A percentile compares a stretch with the other conserved stretches of the same genome.
These are phyloP conservation scores for Prunus davidiana DNA, from an alignment of 306 rosid genomes.

Conservation along the genomic window DNA sequence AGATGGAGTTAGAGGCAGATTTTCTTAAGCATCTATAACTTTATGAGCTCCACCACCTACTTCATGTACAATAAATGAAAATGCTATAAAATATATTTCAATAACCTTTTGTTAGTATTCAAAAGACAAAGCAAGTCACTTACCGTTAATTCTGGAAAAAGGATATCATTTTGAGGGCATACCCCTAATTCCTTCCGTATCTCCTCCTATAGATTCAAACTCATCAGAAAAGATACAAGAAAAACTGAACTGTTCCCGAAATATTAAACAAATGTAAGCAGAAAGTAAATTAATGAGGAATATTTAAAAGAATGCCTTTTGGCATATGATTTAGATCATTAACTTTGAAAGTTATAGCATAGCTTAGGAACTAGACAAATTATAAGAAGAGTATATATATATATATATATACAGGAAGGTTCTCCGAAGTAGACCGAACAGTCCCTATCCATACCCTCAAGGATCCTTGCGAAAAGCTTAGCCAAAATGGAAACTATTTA, in stretches of 20 bases:
- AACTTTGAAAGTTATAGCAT: no score
- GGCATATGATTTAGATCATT: not conserved
- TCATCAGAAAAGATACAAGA: constrained; percentile 11
- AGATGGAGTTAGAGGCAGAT: not conserved
- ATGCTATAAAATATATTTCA: not conserved
- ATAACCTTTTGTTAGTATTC: not conserved
- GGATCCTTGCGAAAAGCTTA: not conserved
- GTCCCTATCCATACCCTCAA: not conserved
- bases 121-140: constrained; percentile 24
- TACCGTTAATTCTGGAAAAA: constrained; percentile 89
- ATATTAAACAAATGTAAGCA: not conserved
- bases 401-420: not conserved
- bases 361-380: no score
- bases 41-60: not conserved
- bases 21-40: not conserved
- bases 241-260: not conserved
- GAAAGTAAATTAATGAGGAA: not conserved
- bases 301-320: not conserved
- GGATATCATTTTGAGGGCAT: constrained; percentile 94
- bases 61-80: not conserved
- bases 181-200: constrained; percentile 93
- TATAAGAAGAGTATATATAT: not conserved
- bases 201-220: constrained; percentile 63
- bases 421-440: not conserved
- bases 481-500: not conserved